Evolutionary conservation across 371 early-diverging fungal genomes (phyloP).

Genomic region (Mortierella sp.): DNA sequence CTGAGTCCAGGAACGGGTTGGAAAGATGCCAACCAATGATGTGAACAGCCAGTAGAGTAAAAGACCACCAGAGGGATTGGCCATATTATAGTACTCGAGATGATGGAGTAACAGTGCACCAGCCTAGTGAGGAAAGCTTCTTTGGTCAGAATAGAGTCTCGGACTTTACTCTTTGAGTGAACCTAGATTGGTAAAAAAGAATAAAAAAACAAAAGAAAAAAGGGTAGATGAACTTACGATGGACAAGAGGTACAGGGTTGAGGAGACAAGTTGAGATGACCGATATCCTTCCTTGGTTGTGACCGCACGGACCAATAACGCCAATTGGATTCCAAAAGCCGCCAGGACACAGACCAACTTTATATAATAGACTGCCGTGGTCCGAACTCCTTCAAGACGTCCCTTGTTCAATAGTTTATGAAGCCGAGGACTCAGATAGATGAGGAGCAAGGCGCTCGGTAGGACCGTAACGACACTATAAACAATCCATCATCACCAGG

Average conservation of each 20-base stretch:
- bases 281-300: conserved; percentile 6
- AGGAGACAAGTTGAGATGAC: conserved; percentile 40
- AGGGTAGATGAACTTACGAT: conserved; percentile 14
- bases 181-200: not conserved
- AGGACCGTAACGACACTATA: conserved; percentile 3
- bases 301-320: conserved; percentile 11
- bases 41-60: conserved; percentile 80
- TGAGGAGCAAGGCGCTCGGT: conserved; percentile 3
- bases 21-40: conserved; percentile 60
- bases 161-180: not conserved
- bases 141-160: not conserved
- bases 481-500: not conserved
- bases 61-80: conserved; percentile 70
- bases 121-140: conserved; percentile 35
- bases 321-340: conserved; percentile 26
- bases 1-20: conserved; percentile 61
- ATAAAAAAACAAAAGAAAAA: conserved; percentile 18
- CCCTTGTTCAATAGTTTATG: conserved; percentile 5
- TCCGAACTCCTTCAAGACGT: not conserved
- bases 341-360: conserved; percentile 21
- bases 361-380: not conserved
- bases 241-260: conserved; percentile 19
- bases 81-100: conserved; percentile 73
- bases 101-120: conserved; percentile 70
- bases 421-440: conserved; percentile 3